phyloP scores from a whole-genome alignment of 225 moss, liverwort and hornwort species.

The Polytrichum commune region DNA sequence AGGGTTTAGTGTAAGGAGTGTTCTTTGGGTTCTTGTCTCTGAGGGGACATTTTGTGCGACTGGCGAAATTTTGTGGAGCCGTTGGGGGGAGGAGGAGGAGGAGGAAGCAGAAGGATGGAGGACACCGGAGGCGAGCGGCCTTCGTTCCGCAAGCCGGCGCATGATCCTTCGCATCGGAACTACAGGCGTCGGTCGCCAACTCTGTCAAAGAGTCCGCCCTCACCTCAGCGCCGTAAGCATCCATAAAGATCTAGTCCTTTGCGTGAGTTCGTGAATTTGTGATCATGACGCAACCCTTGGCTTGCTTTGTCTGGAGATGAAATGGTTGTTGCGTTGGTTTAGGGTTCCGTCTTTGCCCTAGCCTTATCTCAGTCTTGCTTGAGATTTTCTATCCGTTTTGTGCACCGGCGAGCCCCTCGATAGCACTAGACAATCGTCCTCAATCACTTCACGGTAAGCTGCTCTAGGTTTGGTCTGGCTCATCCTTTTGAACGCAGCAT shows the following conservation, averaged over 20 bases:
- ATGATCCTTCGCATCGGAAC: slow-evolving; percentile 54
- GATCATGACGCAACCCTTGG: no score
- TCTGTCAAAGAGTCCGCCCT: slow-evolving; percentile 26
- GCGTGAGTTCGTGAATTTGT: neutral
- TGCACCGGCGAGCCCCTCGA: neutral
- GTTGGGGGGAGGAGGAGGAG: neutral
- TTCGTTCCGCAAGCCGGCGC: slow-evolving; percentile 51
- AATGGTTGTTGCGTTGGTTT: no score
- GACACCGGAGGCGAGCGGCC: slow-evolving; percentile 17
- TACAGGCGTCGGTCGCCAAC: slow-evolving; percentile 59
- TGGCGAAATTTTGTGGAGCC: neutral
- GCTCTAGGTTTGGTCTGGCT: neutral
- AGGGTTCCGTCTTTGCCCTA: no score
- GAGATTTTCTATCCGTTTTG: neutral
- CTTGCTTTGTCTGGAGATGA: no score
- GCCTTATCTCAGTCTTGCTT: neutral
- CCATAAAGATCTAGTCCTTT: neutral
- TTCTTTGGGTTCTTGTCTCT: no score
- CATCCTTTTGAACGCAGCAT: neutral
- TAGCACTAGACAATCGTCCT: neutral
- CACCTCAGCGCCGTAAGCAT: slow-evolving; percentile 23
- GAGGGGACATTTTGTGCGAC: no score
- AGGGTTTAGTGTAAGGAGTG: no score
- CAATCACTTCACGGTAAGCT: neutral
- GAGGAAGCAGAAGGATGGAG: neutral